Evolutionary conservation across 2,329 filamentous ascomycete species (phyloP), one percentile per base, ranked within the genome.

Genomic region (Cladophialophora yegresii): DNA sequence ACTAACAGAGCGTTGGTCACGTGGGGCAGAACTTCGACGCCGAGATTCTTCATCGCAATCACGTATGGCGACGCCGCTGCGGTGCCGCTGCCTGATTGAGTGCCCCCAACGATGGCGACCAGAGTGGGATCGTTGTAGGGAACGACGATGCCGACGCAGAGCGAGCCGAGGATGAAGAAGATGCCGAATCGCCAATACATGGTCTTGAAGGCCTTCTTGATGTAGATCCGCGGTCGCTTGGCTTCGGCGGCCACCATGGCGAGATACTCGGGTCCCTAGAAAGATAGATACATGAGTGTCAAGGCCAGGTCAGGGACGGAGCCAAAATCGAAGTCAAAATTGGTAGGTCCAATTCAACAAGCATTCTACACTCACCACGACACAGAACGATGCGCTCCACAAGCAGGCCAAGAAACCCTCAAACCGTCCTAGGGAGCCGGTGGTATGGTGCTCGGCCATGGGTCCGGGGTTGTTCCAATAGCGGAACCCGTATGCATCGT

Each of bases 161-260:
- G 80, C 0, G 88, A 85, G 0, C 89, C 89, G 1, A 90, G 82
- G 43, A 90, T 83, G 76, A 91, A 92, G 75, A 93, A 93, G 16
- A 85, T 77, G 0, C 87, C 86, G 43, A 93, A 80, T n/a, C 90
- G 88, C 74, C 88, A 89, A 73, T 91, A 91, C 0, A 91, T 88
- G 57, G 87, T 85, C 64, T 90, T 32, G 84, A 85, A 0, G 89
- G 89, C 57, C n/a, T 26, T 13, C 47, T 59, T 59, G 76, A 93
- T 86, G 36, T 87, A 84, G 9, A 78, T 77, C 2, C 88, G 84
- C 0, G 89, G 89, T 66, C 89, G 87, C 70, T 87, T 84, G 1
- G 88, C 84, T 74, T 91, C 89, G 23, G 85, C 87, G 1, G 87
- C 87, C 0, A 82, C 78, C 77, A 82, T 80, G 2, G 77, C 74